phyloP scores from a whole-genome alignment of 2,329 filamentous ascomycete genomes.

The Cladosporium sp. region DNA sequence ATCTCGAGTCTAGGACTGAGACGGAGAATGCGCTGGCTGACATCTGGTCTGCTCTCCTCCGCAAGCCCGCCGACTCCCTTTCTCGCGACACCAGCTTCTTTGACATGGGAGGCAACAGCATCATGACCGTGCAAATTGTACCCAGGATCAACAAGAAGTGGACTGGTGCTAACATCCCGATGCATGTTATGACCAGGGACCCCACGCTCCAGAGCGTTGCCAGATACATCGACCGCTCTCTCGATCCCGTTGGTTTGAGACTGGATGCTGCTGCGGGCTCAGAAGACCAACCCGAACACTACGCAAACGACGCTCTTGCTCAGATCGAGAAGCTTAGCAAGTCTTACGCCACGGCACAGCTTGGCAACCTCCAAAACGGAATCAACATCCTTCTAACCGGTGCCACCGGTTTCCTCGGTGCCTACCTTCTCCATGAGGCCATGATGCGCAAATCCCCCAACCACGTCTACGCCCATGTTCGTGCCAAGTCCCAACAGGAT shows the following conservation, averaged over 20 bases:
- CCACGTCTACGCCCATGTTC: conserved; percentile 70
- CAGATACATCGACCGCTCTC: conserved; percentile 46
- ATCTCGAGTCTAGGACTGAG: conserved; percentile 46
- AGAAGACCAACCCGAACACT: conserved; percentile 47
- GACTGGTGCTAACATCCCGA: conserved; percentile 61
- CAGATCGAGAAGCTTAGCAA: conserved; percentile 44
- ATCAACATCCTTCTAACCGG: conserved; percentile 71
- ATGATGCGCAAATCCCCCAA: conserved; percentile 51
- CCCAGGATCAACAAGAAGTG: conserved; percentile 62
- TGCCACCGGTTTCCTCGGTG: conserved; percentile 83
- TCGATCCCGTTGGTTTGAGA: conserved; percentile 45
- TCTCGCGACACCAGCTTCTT: conserved; percentile 64
- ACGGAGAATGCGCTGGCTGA: conserved; percentile 65
- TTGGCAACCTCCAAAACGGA: conserved; percentile 24
- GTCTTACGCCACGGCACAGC: conserved; percentile 19
- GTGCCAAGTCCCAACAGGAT: conserved; percentile 57
- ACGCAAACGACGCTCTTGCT: conserved; percentile 50
- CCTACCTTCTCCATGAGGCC: conserved; percentile 72
- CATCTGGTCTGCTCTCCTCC: conserved; percentile 69
- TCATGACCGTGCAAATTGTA: conserved; percentile 76
- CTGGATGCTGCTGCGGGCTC: conserved; percentile 44
- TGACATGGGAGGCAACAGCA: conserved; percentile 73
- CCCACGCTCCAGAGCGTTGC: conserved; percentile 58
- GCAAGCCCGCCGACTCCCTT: conserved; percentile 60
- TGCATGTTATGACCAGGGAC: conserved; percentile 62